Base-by-base conservation (phyloP, 1,284 basidiomycete genomes). In the Ustilago sp. region DNA sequence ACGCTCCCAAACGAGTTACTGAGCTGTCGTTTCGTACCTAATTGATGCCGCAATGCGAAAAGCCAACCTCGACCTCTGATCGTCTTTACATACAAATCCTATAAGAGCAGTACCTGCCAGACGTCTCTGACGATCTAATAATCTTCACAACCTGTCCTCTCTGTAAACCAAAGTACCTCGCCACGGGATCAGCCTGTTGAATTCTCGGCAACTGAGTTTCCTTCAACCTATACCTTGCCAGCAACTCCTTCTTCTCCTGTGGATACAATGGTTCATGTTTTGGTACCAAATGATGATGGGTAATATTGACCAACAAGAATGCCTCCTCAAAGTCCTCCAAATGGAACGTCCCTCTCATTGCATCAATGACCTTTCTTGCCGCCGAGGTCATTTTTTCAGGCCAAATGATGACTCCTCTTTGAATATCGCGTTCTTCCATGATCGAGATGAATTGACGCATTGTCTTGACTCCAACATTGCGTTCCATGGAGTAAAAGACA, bases 121-220 rank as follows among this genome's bases (percentile, higher is more conserved):
- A 93, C 17, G 97, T 99, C 89, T 99, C 97, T 86, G 93, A 95
- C 31, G 95, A 81, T 48, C 97, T 89, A 69, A 93, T 99, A 81
- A 99, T 99, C 89, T 98, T 98, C 86, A 99, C 97, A 43, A 99
- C 97, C 87, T 98, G 94, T 28, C 96, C 95, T 71, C 97, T 90
- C 83, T 92, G 90, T 69, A 99, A 90, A 57, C 97, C 97, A 88
- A 98, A 99, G 87, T 99, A 99, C 74, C 95, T 91, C 43, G 96
- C 95, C 13, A 99, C 96, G 6, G 97, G 97, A 87, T 99, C 97
- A 19, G 92, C 91, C 61, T 97, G 87, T 88, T 98, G 95, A 80
- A 99, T 99, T 41, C 97, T 92, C 58, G 97, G 97, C 69, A 99
- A 89, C 85, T 99, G 97, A 1, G 95, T 98, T 85, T 99, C 97